Base-by-base conservation (phyloP, 2,329 filamentous ascomycete genomes). In the Exophiala xenobiotica region DNA sequence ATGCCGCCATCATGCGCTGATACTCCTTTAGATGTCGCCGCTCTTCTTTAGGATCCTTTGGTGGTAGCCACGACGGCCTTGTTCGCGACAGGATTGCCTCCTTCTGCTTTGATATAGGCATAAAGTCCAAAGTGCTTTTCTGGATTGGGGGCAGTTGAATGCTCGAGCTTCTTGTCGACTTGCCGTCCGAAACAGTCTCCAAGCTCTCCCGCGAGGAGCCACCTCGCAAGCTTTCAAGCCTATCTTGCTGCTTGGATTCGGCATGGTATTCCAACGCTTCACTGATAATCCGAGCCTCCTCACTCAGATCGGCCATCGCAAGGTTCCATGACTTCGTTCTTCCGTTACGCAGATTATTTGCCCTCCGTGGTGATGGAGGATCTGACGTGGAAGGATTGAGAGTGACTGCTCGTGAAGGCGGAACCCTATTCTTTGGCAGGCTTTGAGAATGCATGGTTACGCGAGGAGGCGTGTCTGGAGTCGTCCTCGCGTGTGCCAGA, bases 21-120 rank as follows among this genome's bases (percentile, higher is more conserved):
- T 83, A 85, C 61, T 85, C 78, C 64, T 82, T 90, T 59, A 99
- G 67, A 69, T 99, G 93, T 60, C 85, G 86, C 67, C 82, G 88
- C 72, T 99, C 93, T 69, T 99, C 93, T 47, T 87, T 87, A 1
- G 90, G 91, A 59, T 93, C 85, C 70, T 80, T 83, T 6, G 82
- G 82, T 16, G 82, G 84, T 46, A 82, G 74, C 84, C 78, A 87
- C 41, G 78, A 85, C 27, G 78, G 91, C 73, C 70, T 85, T 70
- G 64, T 92, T 72, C 70, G 85, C 76, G 75, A 80, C 18, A 85
- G 67, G 12, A 84, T 78, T 57, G 78, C 82, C 61, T 83, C 80
- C 65, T 85, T 85, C 67, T 86, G 82, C 63, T 79, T 82, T 61
- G 81, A 86, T 43, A 83, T 80, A 7, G 83, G 81, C 59, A 86